phyloP scores from a whole-genome alignment of 2,329 filamentous ascomycete species.

The Malbranchea cinnamomea region DNA sequence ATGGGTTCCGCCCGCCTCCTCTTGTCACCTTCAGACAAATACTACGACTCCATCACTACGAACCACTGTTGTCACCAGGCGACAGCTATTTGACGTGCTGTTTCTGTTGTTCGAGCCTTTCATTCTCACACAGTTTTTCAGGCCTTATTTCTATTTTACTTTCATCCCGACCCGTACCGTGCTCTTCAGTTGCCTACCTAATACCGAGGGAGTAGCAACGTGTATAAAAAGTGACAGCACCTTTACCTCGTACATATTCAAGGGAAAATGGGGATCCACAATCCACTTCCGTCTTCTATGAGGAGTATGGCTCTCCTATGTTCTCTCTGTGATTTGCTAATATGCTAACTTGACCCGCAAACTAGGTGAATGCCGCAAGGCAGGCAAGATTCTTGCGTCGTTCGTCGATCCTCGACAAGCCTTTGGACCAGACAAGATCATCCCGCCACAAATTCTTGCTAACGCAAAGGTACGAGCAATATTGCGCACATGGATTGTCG shows the following conservation, averaged over 20 bases:
- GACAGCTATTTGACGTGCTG: no score
- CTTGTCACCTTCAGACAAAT: no score
- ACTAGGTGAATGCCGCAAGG: constrained; percentile 95
- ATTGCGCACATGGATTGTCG: background rate
- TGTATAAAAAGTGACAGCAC: no score
- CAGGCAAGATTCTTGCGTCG: constrained; percentile 83
- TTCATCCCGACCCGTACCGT: no score
- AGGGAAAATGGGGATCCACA: constrained; percentile 22
- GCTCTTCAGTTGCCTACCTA: no score
- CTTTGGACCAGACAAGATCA: constrained; percentile 94
- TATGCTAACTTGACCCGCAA: constrained; percentile 14
- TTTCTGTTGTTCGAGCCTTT: no score
- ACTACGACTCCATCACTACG: no score
- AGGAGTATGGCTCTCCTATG: constrained; percentile 24
- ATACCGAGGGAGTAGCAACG: no score
- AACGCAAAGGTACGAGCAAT: constrained; percentile 60
- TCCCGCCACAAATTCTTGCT: constrained; percentile 75
- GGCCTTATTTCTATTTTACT: no score
- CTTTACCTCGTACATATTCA: constrained; percentile 1
- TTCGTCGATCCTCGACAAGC: constrained; percentile 89
- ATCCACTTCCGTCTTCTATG: constrained; percentile 34
- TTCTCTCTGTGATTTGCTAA: constrained; percentile 15
- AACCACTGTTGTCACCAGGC: no score
- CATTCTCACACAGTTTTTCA: no score
- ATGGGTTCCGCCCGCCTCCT: no score